Conservation (phyloP, 2,329 filamentous ascomycete genomes). For the Calonectria pteridis region DNA sequence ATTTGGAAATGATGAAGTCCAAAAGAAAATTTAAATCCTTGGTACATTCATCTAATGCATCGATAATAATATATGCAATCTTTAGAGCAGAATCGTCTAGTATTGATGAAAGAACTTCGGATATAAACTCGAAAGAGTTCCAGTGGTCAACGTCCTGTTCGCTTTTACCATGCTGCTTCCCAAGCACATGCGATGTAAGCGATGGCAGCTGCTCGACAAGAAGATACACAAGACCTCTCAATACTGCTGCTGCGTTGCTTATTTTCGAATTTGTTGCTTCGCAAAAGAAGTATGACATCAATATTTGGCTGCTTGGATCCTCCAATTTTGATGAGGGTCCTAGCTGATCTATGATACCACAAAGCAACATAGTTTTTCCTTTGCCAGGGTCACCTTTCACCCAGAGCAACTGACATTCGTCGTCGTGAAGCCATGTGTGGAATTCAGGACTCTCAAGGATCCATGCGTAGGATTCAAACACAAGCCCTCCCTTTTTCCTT, state of each 20-base stretch:
- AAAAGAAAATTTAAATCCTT: neutral
- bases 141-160: neutral
- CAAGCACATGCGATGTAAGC: neutral
- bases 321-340: neutral
- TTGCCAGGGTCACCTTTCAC: neutral
- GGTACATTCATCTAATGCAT: neutral
- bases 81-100: neutral
- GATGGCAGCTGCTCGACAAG: neutral
- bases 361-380: neutral
- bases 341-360: neutral
- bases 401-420: neutral
- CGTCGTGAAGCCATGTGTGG: neutral
- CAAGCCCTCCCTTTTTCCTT: neutral
- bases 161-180: neutral
- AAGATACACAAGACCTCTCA: neutral
- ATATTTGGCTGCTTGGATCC: neutral
- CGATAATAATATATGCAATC: neutral
- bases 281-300: neutral
- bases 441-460: neutral
- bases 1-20: neutral
- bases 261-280: neutral
- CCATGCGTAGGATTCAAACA: neutral
- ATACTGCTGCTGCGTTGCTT: neutral
- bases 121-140: neutral
- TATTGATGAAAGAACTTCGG: neutral